These are phyloP conservation scores for Neurospora sp. DNA, from an alignment of 495 filamentous ascomycete genomes.

Conservation along the genomic window DNA sequence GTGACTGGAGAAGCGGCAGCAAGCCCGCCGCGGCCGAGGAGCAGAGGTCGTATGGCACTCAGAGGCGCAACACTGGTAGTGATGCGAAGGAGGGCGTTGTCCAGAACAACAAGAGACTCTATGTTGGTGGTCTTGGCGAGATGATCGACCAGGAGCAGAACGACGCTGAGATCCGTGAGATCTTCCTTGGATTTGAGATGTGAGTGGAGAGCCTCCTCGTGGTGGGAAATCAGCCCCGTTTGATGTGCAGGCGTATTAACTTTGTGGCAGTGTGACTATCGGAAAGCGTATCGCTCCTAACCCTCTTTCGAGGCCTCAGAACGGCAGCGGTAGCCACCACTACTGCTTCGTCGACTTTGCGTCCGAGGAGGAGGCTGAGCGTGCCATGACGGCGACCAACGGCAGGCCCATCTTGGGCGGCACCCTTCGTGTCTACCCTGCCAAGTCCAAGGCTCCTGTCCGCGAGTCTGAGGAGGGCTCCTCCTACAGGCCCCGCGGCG, in stretches of 20 bases:
- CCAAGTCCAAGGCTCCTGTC: constrained; percentile 7
- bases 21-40: constrained; percentile 4
- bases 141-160: constrained; percentile 47
- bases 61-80: constrained; percentile 7
- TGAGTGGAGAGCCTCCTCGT: constrained; percentile 9
- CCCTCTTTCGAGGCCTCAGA: constrained; percentile 37
- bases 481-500: background rate
- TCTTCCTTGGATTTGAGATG: constrained; percentile 52
- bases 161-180: constrained; percentile 40
- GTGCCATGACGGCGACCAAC: constrained; percentile 25
- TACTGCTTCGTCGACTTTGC: constrained; percentile 60
- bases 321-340: constrained; percentile 45
- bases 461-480: background rate
- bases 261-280: constrained; percentile 35
- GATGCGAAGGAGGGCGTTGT: constrained; percentile 2
- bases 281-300: constrained; percentile 56
- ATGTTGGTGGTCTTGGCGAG: constrained; percentile 52
- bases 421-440: constrained; percentile 10
- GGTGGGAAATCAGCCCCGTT: constrained; percentile 9
- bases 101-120: constrained; percentile 43
- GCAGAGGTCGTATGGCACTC: constrained; percentile 14
- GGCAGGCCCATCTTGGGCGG: constrained; percentile 14
- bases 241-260: background rate
- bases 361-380: constrained; percentile 44
- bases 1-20: constrained; percentile 25